Evolutionary conservation across 1,139 yeast species (phyloP), one percentile per base, ranked within the genome.

Genomic region (Sugiyamaella neomexicana): DNA sequence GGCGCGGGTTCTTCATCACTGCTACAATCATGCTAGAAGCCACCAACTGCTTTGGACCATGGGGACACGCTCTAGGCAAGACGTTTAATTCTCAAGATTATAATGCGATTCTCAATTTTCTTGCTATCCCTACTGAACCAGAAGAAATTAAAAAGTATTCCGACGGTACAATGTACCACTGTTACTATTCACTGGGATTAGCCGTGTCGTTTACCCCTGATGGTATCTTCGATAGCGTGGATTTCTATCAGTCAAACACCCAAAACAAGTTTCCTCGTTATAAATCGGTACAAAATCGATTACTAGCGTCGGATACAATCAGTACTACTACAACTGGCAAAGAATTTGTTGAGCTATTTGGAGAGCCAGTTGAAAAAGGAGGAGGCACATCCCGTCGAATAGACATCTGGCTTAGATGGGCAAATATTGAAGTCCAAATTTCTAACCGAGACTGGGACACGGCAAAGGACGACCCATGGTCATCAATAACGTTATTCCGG

Each of bases 401-500:
- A 31, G 63, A 63, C 29, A 66, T 66, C 12, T 66, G 70, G 70
- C 52, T 66, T 38, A 55, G 69, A n/a, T 66, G 68, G 68, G 41
- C 43, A 2, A 38, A 50, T 4, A 48, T 66, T 17, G 65, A 66
- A 51, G 65, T 63, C 7, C 65, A 61, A n/a, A 49, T 66, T 12
- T 54, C 57, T 7, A 55, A 58, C n/a, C 53, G 62, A 8, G 59
- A 62, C 50, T 66, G 70, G 70, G 64, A 64, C n/a, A 53, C 53
- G 6, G 68, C 66, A 2, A 55, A 60, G 27, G 60, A 61, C 29
- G 46, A 50, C 1, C 45, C 55, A 2, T 66, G 70, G 70, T 50
- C 58, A 5, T 55, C 63, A 5, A 17, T 62, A 29, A 59, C 64
- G 8, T 20, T 61, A 9, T 17, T 37, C 15, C 15, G 40, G 15